Percentiles rank a stretch among this genome's conserved stretches.
These are phyloP conservation scores for Schizonepeta tenuifolia DNA, from an alignment of 257 asterid genomes.

Conservation along the genomic window DNA sequence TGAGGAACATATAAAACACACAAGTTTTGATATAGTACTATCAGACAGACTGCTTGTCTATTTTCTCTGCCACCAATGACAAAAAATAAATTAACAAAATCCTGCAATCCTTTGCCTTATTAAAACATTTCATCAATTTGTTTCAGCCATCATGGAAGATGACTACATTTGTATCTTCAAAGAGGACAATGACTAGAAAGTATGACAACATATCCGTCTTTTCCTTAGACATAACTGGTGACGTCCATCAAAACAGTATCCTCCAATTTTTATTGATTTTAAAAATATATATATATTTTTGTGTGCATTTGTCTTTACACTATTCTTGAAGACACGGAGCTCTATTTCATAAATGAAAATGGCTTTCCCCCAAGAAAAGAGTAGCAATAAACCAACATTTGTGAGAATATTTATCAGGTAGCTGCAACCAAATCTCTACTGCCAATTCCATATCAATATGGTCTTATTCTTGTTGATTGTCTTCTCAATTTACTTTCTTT, in stretches of 20 bases:
- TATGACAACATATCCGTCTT: conserved; percentile 4
- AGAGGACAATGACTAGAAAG: not conserved
- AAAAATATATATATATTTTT: too few species aligned
- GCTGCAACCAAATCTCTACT: not conserved
- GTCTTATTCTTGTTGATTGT: not conserved
- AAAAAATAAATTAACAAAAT: too few species aligned
- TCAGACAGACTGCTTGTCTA: too few species aligned
- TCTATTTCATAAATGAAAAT: too few species aligned
- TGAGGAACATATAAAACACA: too few species aligned
- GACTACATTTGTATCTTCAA: not conserved
- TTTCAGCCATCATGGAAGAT: not conserved
- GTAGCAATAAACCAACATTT: not conserved
- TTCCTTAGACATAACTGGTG: not conserved
- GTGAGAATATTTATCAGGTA: not conserved
- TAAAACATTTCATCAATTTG: not conserved
- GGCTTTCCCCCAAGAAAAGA: not conserved
- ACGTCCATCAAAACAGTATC: not conserved
- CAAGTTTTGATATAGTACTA: too few species aligned
- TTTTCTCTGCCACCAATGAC: too few species aligned
- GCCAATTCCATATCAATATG: conserved; percentile 12
- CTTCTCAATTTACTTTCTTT: not conserved
- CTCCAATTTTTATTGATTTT: not conserved
- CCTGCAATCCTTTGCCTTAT: not conserved
- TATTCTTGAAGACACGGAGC: too few species aligned
- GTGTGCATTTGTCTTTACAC: too few species aligned